These are phyloP conservation scores for Psilocybe subaeruginosa DNA, from an alignment of 768 basidiomycete genomes.

Conservation along the genomic window DNA sequence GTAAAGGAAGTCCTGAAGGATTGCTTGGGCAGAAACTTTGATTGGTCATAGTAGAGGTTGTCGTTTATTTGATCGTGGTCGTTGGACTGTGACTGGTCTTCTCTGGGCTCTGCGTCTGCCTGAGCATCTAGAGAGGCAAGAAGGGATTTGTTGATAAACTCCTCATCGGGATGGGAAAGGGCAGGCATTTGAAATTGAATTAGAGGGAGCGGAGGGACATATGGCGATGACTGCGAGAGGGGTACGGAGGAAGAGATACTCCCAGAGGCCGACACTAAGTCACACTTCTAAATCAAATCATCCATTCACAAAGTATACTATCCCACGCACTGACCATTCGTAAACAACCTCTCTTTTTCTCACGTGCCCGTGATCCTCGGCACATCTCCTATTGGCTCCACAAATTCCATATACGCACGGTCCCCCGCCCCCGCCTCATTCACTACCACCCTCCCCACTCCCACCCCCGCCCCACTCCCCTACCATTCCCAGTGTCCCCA, in stretches of 20 bases:
- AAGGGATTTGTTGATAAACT: constrained; percentile 84
- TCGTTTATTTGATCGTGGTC: constrained; percentile 46
- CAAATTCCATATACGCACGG: not conserved
- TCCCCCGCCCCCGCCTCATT: not conserved
- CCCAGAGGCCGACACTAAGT: constrained; percentile 19
- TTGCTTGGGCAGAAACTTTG: constrained; percentile 13
- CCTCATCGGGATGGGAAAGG: constrained; percentile 63
- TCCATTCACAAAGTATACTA: constrained; percentile 16
- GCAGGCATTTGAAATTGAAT: constrained; percentile 24
- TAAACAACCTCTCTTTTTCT: constrained; percentile 36
- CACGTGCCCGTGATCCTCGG: constrained; percentile 37
- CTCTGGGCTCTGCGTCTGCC: constrained; percentile 76
- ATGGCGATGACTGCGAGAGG: not conserved
- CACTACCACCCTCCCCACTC: not conserved
- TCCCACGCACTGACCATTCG: constrained; percentile 53
- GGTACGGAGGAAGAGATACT: no score
- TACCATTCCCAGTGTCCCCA: constrained; percentile 23
- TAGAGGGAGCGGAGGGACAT: constrained; percentile 33
- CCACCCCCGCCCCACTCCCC: constrained; percentile 25
- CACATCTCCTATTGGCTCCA: constrained; percentile 21
- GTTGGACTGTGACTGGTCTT: constrained; percentile 49
- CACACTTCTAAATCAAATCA: constrained; percentile 30
- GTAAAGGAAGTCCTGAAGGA: constrained; percentile 37
- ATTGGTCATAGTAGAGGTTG: constrained; percentile 41
- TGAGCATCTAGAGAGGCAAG: constrained; percentile 83